Conservation (phyloP, 495 filamentous ascomycete species). For the Penicillium paxilli region DNA sequence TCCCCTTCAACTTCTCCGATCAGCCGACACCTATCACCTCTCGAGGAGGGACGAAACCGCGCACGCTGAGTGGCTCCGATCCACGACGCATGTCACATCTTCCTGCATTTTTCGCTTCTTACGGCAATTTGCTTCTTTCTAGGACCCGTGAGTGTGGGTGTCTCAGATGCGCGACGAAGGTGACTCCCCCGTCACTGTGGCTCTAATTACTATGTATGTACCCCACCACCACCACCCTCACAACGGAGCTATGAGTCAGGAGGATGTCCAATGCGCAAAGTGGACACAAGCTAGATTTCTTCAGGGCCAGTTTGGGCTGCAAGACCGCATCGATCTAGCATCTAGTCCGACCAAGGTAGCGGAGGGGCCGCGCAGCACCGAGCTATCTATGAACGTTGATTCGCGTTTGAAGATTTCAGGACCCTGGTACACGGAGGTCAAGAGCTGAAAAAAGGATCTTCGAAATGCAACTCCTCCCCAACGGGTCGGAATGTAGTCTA, state of each 20-base stretch:
- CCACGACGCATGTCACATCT: conserved; percentile 8
- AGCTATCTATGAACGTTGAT: background rate
- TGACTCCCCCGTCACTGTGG: background rate
- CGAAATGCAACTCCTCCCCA: background rate
- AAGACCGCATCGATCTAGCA: background rate
- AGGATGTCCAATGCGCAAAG: background rate
- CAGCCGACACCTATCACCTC: conserved; percentile 30
- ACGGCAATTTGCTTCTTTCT: background rate
- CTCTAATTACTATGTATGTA: conserved; percentile 4
- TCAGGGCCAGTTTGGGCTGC: background rate
- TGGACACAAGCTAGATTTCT: background rate
- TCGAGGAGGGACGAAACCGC: conserved; percentile 13
- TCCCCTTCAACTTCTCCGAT: conserved; percentile 9
- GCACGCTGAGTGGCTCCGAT: conserved; percentile 16
- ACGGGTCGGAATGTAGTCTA: background rate
- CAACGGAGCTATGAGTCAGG: background rate
- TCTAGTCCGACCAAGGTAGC: background rate
- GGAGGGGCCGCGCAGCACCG: background rate
- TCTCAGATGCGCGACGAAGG: conserved; percentile 14
- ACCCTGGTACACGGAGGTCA: background rate
- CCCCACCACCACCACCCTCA: conserved; percentile 5
- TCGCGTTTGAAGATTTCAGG: background rate
- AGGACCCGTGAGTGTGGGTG: conserved; percentile 9
- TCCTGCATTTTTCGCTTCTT: background rate
- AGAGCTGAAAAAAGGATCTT: background rate